Percentiles rank a stretch among this genome's conserved stretches.
Conservation (phyloP, 2,329 filamentous ascomycete genomes). For the Penicillium sp. region DNA sequence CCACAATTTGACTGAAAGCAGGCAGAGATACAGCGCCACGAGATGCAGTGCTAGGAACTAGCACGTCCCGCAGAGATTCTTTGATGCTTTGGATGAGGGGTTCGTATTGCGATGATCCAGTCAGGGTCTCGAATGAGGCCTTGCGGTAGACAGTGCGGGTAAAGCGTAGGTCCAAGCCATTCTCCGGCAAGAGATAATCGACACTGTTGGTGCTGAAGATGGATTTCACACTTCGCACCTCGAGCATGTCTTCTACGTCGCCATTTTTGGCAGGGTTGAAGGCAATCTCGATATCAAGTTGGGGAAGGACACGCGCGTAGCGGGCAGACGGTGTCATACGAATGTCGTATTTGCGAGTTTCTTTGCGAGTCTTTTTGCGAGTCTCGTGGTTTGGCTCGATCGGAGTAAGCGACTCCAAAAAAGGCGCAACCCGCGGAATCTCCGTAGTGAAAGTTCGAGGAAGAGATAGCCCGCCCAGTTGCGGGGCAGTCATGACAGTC, state of each 20-base stretch:
- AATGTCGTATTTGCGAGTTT: slow-evolving; percentile 24
- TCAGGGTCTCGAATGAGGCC: slow-evolving; percentile 14
- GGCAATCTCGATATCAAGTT: slow-evolving; percentile 32
- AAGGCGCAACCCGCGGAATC: slow-evolving; percentile 30
- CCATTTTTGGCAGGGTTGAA: slow-evolving; percentile 3
- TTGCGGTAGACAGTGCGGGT: slow-evolving; percentile 31
- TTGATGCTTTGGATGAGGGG: slow-evolving; percentile 21
- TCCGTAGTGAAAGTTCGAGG: slow-evolving; percentile 32
- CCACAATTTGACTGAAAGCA: slow-evolving; percentile 27
- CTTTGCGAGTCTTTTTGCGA: slow-evolving; percentile 15
- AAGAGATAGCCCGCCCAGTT: slow-evolving; percentile 29
- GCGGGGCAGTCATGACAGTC: slow-evolving; percentile 24
- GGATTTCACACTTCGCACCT: slow-evolving; percentile 28
- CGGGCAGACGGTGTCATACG: slow-evolving; percentile 31
- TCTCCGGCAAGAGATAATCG: slow-evolving; percentile 40
- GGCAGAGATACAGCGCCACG: slow-evolving; percentile 23
- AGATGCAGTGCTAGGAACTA: slow-evolving; percentile 10
- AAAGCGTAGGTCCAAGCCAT: slow-evolving; percentile 37
- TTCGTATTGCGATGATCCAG: slow-evolving; percentile 5
- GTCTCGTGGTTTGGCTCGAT: slow-evolving; percentile 11
- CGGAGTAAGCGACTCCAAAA: slow-evolving; percentile 27
- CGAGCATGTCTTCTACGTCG: slow-evolving; percentile 9
- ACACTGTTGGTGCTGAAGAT: slow-evolving; percentile 29
- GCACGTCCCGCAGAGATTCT: slow-evolving; percentile 18
- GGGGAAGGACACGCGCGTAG: slow-evolving; percentile 24